These are phyloP conservation scores for Citrullus amarus DNA, from an alignment of 306 rosid genomes.

Conservation along the genomic window DNA sequence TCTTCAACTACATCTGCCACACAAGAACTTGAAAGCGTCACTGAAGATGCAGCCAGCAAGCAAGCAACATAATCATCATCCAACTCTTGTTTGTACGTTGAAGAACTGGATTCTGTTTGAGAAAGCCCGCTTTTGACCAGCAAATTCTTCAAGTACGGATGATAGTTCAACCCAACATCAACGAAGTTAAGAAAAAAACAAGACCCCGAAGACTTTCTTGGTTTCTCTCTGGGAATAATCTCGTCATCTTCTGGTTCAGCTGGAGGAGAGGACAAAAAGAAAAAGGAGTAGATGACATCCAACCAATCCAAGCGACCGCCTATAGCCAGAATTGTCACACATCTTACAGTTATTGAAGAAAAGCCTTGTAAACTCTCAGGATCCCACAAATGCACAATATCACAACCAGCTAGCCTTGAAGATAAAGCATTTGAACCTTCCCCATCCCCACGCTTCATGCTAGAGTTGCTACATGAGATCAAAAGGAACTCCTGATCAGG, in stretches of 20 bases:
- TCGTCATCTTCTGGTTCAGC: slow-evolving; percentile 28
- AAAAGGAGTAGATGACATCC: slow-evolving; percentile 51
- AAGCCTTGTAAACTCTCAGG: slow-evolving; percentile 38
- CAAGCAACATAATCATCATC: slow-evolving; percentile 53
- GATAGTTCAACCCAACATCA: slow-evolving; percentile 85
- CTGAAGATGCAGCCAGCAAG: slow-evolving; percentile 77
- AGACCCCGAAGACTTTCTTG: slow-evolving; percentile 24
- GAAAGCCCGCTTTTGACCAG: slow-evolving; percentile 26
- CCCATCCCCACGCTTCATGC: slow-evolving; percentile 84
- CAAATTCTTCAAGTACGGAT: slow-evolving; percentile 51
- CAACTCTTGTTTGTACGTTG: slow-evolving; percentile 33
- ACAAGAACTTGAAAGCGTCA: slow-evolving; percentile 57
- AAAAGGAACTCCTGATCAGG: slow-evolving; percentile 71
- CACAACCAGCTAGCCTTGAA: slow-evolving; percentile 69
- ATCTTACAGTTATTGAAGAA: slow-evolving; percentile 63
- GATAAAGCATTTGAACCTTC: slow-evolving; percentile 86
- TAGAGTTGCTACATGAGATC: slow-evolving; percentile 58
- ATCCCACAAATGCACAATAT: slow-evolving; percentile 61
- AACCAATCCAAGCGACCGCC: slow-evolving; percentile 97
- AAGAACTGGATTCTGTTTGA: slow-evolving; percentile 31
- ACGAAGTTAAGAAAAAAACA: slow-evolving; percentile 64
- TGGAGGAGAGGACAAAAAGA: slow-evolving; percentile 33
- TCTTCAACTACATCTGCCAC: slow-evolving; percentile 29
- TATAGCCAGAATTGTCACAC: slow-evolving; percentile 64
- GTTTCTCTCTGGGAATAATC: slow-evolving; percentile 21